Base-by-base conservation (phyloP, 2,329 filamentous ascomycete species). In the Talaromyces sp. region DNA sequence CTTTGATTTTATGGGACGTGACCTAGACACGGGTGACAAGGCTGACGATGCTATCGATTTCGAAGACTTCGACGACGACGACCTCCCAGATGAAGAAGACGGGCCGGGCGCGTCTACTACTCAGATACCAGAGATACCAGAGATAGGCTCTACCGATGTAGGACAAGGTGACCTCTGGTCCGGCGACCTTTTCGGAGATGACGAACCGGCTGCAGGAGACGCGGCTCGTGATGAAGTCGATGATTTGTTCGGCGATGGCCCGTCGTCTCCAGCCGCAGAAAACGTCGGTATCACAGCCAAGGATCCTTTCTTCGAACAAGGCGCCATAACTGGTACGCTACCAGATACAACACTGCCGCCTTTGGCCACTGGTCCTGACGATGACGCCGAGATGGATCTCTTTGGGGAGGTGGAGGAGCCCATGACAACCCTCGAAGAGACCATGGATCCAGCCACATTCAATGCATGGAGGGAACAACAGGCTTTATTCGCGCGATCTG, bases 21-120 rank as follows among this genome's bases (percentile, higher is more conserved):
- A 78, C 10, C 62, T 79, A 30, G 76, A 79, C 30, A 72, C 75
- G 9, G 83, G 82, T 23, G 89, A 92, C 74, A 99, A 99, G 76
- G 94, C 92, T 60, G 92, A 92, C 63, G 91, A 98, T 77, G 95
- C 95, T 47, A 79, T 95, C 65, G 95, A 99, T 72, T 99, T 84
- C 69, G 92, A 91, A 72, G 91, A 96, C 71, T 93, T 98, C 65
- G 89, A 89, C 66, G 94, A 98, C 73, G 92, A 96, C 72, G 93
- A 97, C 65, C 83, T 96, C 7, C 89, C 92, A 10, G 91, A 95
- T 6, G 91, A 95, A 44, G 81, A 82, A 67, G 76, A 78, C 7
- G 61, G 27, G 1, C 14, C 61, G 1, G 33, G 50, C 14, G 33
- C 44, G 10, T 27, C 40, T 34, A 33, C 51, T n/a, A 28, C 33